Base-by-base conservation (phyloP, 2,329 filamentous ascomycete species). In the Penicillium fuscoglaucum region DNA sequence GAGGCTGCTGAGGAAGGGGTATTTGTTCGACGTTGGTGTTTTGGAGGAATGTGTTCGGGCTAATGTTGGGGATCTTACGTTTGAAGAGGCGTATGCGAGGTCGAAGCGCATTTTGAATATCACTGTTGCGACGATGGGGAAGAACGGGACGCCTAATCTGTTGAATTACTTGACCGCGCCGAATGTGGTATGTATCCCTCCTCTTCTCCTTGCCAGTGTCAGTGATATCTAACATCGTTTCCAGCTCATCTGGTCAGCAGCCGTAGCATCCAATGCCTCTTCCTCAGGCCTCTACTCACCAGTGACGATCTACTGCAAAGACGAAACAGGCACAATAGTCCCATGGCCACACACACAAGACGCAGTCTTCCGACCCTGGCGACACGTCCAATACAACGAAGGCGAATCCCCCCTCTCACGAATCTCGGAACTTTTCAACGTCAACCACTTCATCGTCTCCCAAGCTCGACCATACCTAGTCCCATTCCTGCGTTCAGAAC, bases 361-460 rank as follows among this genome's bases (percentile, higher is more conserved):
- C 59, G 84, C 85, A 17, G 82, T 85, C 52, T 90, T 90, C 70
- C 83, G 82, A n/a, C 84, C 89, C 44, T 90, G 87, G 83, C 87
- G 86, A 6, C 82, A 85, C 58, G 82, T 84, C 21, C 84, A 83
- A 7, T 87, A 89, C 72, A 82, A 82, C 43, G 87, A 90, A 61
- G 85, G 85, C 43, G 87, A 87, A 63, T 86, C 84, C 0, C 86
- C 86, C 0, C 82, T 95, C 1, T 82, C 86, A 54, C 85, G 90
- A 40, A 87, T 95, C 31, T 86, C 89, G 7, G 89, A 93, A 76
- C 84, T 93, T 12, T 95, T 95, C 82, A 96, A 96, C 72, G 90
- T 96, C 53, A 96, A 96, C 71, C 93, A 97, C 78, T 97, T 96
- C 76, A 91, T 98, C 63, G 87, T 98, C 65, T 95, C 90, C 64